These are phyloP conservation scores for Globisporangium splendens DNA, from an alignment of 352 stramenopile genomes.

Conservation along the genomic window DNA sequence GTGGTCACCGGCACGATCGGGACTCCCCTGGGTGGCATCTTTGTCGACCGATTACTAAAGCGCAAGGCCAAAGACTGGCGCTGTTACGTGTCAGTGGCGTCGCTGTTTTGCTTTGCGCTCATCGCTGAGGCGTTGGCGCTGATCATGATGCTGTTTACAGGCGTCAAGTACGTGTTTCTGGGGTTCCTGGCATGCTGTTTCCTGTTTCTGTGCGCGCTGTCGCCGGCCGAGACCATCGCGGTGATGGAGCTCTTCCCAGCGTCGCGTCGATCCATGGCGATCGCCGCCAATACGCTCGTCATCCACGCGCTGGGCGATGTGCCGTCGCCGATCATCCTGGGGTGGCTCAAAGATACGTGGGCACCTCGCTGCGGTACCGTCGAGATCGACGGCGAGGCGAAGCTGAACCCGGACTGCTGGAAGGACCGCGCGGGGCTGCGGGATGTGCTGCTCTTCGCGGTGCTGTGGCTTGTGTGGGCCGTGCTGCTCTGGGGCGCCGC, in stretches of 20 bases:
- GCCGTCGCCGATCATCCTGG: conserved; percentile 91
- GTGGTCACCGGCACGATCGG: conserved; percentile 84
- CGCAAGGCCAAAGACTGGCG: conserved; percentile 33
- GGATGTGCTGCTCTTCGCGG: conserved; percentile 67
- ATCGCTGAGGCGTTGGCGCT: conserved; percentile 48
- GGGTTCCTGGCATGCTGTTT: conserved; percentile 64
- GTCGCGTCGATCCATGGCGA: conserved; percentile 84
- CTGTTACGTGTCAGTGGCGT: conserved; percentile 51
- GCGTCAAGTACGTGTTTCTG: conserved; percentile 56
- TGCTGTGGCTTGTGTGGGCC: conserved; percentile 73
- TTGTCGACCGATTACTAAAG: conserved; percentile 59
- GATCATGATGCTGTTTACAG: conserved; percentile 56
- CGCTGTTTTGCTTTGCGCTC: conserved; percentile 70
- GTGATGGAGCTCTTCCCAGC: conserved; percentile 89
- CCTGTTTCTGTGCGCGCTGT: conserved; percentile 74
- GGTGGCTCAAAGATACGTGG: conserved; percentile 90
- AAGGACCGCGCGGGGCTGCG: conserved; percentile 58
- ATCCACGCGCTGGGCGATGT: conserved; percentile 94
- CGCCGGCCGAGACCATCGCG: conserved; percentile 77
- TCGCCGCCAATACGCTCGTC: conserved; percentile 89
- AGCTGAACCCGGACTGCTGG: conserved; percentile 65
- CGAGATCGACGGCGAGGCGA: conserved; percentile 53
- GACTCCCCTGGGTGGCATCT: conserved; percentile 81
- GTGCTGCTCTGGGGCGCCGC: conserved; percentile 61
- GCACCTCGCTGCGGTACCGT: conserved; percentile 86